Base-by-base conservation (phyloP, 1,284 basidiomycete genomes). In the Kwoniella shivajii region DNA sequence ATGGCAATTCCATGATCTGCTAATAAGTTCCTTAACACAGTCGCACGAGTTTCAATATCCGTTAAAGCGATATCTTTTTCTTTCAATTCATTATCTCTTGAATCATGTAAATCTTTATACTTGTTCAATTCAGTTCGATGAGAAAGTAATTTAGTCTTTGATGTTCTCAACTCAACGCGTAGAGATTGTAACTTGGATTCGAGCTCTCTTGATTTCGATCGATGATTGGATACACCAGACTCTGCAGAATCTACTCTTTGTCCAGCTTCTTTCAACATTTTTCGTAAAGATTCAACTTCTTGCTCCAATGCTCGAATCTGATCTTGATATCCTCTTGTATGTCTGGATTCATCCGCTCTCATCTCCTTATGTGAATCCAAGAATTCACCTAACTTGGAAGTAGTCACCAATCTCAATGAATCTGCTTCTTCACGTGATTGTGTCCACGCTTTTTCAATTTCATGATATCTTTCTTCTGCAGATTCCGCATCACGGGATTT, bases 401-500 rank as follows among this genome's bases (percentile, higher is more conserved):
- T 91, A 2, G 91, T 93, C 43, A 93, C 80, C 9, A 86, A 86
- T 46, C 91, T 83, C 74, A 92, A 85, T 2, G 86, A 85, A 72
- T 92, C 90, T 4, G 90, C 89, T 79, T 96, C 92, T 75, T 94
- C 90, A 10, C 91, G 85, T 37, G 90, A 90, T 73, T 89, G 89
- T 29, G 89, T 84, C 88, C 90, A 93, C 10, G 88, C 84, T 66
- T 88, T 89, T 74, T 94, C 90, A 14, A 87, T 85, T 60, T 93
- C 89, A 22, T 82, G 80, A 43, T 90, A 78, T 51, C 86, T 82
- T 10, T 80, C 77, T 39, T 84, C 82, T 1, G 86, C 81, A n/a
- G 83, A 76, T 60, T 92, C 90, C 7, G 85, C 83, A 73, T 94
- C 92, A 0, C 83, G 79, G 1, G 82, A 83, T 54, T 85, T 83